Evolutionary conservation across 352 stramenopile species (phyloP), one percentile per base, ranked within the genome.

Genomic region (Phytophthora boehmeriae): DNA sequence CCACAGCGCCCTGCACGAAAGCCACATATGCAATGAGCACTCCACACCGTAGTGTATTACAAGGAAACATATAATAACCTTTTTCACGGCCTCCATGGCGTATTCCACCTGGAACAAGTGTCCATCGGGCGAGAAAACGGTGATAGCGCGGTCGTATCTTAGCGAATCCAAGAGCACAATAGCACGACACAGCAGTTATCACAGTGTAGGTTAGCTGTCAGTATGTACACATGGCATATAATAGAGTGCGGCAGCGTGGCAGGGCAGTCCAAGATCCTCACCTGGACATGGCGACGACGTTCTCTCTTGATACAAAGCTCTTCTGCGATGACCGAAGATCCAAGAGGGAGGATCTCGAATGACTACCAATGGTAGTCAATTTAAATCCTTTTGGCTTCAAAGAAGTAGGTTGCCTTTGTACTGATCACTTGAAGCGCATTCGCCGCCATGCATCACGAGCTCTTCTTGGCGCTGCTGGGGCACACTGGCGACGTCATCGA

Each of bases 71-170:
- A 59, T 41, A 28, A 17, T 44, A 41, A 86, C 89, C 76, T 97
- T 95, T 77, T 98, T 98, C 11, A 99, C 97, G 28, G 98, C 98
- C 73, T 99, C 97, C 92, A 99, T 99, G 60, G 98, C 98, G 85
- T 99, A 99, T 87, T 99, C 97, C 9, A 99, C 97, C 75, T 99
- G 97, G 79, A 99, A 99, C 67, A 99, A 86, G 76, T 99, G 97
- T 34, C 98, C 98, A 84, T 99, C 98, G 8, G 98, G 98, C 70
- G 96, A 99, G 83, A 99, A 99, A 30, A 99, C 96, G 52, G 98
- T 99, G 75, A 99, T 99, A 36, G 98, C 97, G 68, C 97, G 95
- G 84, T 99, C 97, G 80, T 99, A 99, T 80, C 96, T 99, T 50
- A 13, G 38, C 23, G 16, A 5, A 6, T 36, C 58, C 53, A 2